Evolutionary conservation across 371 early-diverging fungal genomes (phyloP), one percentile per base, ranked within the genome.

Genomic region (Rhizopus arrhizus): DNA sequence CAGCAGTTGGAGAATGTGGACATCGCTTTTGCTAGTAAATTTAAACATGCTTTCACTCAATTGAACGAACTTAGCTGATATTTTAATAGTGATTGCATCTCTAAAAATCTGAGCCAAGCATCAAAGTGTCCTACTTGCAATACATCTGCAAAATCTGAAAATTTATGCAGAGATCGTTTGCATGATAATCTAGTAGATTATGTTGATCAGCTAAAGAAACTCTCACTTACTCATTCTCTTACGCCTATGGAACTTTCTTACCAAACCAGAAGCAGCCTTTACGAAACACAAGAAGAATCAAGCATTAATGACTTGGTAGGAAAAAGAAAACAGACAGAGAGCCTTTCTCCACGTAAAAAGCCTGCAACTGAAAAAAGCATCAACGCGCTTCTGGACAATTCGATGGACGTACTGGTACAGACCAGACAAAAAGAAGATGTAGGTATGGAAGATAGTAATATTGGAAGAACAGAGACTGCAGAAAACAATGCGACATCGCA

Each of bases 21-120:
- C 64, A 64, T 46, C 40, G 52, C 13, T 64, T 64, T 34, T 64
- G 65, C 29, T 54, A 31, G 65, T 64, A 59, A 64, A 22, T 22
- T 2, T 22, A 22, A 22, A 22, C 22, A 22, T 22, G 22, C 22
- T 22, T 22, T 22, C 22, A 22, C 22, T 22, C 22, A 22, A 22
- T 22, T 22, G 22, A 22, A 22, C 22, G 2, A 0, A 22, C 2
- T 22, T 22, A 22, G 22, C 22, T 22, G 22, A 22, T 22, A 22
- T 22, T 22, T 22, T 22, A 22, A 22, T 45, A 63, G 48, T 0
- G 36, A 56, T 35, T 64, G 65, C 28, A 59, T 64, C 13, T 9
- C 33, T 29, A 40, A 41, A 36, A 33, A 54, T 7, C 11, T 64
- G 4, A 13, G 3, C 11, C 16, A 41, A 31, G 7, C 5, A 3